A percentile compares a stretch with the other conserved stretches of the same genome.
Evolutionary conservation across 2,329 filamentous ascomycete species (phyloP).

Genomic region (Chrysoporthe deuterocubensis): DNA sequence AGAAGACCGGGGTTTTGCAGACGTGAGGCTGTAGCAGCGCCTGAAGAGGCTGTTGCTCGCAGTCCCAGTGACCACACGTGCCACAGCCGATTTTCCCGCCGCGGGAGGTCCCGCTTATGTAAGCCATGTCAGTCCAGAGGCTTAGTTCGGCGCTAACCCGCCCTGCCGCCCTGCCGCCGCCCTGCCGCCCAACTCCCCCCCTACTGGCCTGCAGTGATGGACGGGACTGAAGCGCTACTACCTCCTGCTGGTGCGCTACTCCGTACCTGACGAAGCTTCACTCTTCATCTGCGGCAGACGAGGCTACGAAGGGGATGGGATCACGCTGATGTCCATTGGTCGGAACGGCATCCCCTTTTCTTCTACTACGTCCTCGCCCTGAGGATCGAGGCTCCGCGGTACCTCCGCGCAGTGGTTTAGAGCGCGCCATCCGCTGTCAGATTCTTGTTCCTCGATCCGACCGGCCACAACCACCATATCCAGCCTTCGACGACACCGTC

Average conservation of each 20-base stretch:
- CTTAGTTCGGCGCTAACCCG: constrained; percentile 7
- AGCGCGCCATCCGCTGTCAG: constrained; percentile 36
- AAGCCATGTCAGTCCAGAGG: neutral
- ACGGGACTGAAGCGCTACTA: neutral
- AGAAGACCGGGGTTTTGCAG: neutral
- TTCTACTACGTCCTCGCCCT: neutral
- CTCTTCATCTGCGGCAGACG: constrained; percentile 12
- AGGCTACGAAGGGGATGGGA: constrained; percentile 23
- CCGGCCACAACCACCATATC: constrained; percentile 4
- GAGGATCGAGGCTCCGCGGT: constrained; percentile 7
- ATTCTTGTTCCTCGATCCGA: constrained; percentile 35
- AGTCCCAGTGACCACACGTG: neutral
- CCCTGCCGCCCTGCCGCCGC: constrained; percentile 1
- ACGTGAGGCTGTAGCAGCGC: constrained; percentile 24
- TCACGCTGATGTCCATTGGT: constrained; percentile 16
- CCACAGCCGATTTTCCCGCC: neutral
- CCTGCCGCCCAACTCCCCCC: neutral
- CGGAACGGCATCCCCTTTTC: neutral
- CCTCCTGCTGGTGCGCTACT: neutral
- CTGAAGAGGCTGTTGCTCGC: too few species aligned
- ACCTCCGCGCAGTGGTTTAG: neutral
- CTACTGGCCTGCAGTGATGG: neutral
- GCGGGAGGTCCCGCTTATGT: constrained; percentile 4
- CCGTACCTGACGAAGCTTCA: constrained; percentile 14
- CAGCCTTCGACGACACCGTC: constrained; percentile 9